These are phyloP conservation scores for Moesziomyces globuligerus DNA, from an alignment of 1,284 basidiomycete species.

Conservation along the genomic window DNA sequence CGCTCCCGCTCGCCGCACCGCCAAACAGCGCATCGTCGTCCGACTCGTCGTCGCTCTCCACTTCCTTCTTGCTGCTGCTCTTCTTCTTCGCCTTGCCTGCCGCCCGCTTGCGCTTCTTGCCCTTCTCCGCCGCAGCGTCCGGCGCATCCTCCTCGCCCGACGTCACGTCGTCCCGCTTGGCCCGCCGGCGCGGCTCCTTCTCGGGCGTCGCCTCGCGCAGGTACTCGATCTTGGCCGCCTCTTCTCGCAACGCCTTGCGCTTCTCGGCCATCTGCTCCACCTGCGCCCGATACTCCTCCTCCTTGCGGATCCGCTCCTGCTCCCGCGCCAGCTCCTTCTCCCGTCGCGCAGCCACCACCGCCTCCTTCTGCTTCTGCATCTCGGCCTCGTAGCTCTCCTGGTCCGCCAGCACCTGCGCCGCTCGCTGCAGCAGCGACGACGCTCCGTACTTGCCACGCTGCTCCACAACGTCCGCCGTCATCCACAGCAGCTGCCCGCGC, in stretches of 20 bases:
- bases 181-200: conserved; percentile 36
- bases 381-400: conserved; percentile 56
- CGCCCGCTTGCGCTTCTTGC: conserved; percentile 33
- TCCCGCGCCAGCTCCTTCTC: conserved; percentile 57
- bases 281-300: conserved; percentile 53
- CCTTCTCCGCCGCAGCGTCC: conserved; percentile 29
- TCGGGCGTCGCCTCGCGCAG: conserved; percentile 48
- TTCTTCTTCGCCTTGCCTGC: conserved; percentile 44
- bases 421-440: conserved; percentile 53
- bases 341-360: conserved; percentile 45
- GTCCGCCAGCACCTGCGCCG: conserved; percentile 46
- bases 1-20: conserved; percentile 22
- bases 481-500: conserved; percentile 53
- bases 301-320: conserved; percentile 50
- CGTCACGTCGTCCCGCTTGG: conserved; percentile 42
- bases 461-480: conserved; percentile 62
- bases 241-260: conserved; percentile 53
- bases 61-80: conserved; percentile 32
- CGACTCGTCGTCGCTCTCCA: conserved; percentile 29
- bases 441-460: conserved; percentile 65
- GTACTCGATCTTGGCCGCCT: conserved; percentile 61
- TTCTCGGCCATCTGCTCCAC: conserved; percentile 59
- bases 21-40: conserved; percentile 41
- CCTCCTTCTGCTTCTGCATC: conserved; percentile 43
- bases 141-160: conserved; percentile 49